These are phyloP conservation scores for Candida nonsorbophila DNA, from an alignment of 805 yeast species.

Conservation along the genomic window DNA sequence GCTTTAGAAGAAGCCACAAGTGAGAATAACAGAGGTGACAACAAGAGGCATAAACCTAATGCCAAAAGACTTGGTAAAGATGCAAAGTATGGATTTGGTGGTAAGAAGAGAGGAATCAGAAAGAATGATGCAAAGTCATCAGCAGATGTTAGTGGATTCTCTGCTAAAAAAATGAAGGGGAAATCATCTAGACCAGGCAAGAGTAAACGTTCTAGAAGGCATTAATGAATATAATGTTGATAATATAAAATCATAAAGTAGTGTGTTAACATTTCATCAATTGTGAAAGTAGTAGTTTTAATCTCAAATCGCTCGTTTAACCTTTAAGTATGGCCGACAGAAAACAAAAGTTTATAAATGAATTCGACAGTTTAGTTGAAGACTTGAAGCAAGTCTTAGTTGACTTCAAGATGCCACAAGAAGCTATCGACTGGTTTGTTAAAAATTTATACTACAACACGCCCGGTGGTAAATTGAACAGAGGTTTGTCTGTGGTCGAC, in stretches of 20 bases:
- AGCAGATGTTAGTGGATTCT: constrained; percentile 59
- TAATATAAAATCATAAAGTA: constrained; percentile 1
- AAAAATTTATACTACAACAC: constrained; percentile 76
- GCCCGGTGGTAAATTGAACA: constrained; percentile 93
- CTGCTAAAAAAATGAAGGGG: constrained; percentile 47
- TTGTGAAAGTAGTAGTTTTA: not conserved
- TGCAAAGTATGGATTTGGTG: constrained; percentile 71
- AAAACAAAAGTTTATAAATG: constrained; percentile 54
- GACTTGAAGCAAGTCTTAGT: constrained; percentile 63
- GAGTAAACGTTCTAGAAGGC: constrained; percentile 32
- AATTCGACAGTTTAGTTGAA: constrained; percentile 71
- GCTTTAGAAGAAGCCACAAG: constrained; percentile 90
- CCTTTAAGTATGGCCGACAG: constrained; percentile 19
- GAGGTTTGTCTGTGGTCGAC: constrained; percentile 94
- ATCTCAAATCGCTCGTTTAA: not conserved
- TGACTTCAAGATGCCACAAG: constrained; percentile 75
- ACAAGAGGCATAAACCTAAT: constrained; percentile 54
- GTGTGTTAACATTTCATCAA: not conserved
- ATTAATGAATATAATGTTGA: constrained; percentile 3
- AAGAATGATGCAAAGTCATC: constrained; percentile 70
- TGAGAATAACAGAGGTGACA: constrained; percentile 34
- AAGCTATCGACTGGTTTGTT: constrained; percentile 82
- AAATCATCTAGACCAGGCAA: constrained; percentile 40
- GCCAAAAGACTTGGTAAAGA: constrained; percentile 67
- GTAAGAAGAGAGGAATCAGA: constrained; percentile 68